These are phyloP conservation scores for Effrenium voratum DNA, from an alignment of 73 alveolate species.

Conservation along the genomic window DNA sequence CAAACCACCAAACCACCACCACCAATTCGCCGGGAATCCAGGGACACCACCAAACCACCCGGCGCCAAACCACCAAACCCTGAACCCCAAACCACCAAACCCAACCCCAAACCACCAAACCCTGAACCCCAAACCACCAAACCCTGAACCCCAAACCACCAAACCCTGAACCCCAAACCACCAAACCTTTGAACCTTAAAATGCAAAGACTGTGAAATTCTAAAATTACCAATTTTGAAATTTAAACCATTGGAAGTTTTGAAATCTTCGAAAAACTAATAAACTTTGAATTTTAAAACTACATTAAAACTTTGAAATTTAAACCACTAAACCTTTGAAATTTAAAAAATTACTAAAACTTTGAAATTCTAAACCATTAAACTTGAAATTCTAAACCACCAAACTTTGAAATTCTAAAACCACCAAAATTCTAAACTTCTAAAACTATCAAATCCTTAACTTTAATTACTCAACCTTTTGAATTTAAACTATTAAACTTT, in stretches of 20 bases:
- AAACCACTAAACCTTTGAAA: too few relatives aligned
- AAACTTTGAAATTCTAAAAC: too few relatives aligned
- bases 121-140: not conserved
- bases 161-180: not conserved
- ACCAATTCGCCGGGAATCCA: not conserved
- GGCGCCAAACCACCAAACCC: not conserved
- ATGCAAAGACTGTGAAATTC: too few relatives aligned
- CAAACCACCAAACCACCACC: not conserved
- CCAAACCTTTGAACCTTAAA: too few relatives aligned
- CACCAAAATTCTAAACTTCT: not conserved
- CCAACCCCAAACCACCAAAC: not conserved
- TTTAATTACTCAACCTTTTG: not conserved
- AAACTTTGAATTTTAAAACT: too few relatives aligned
- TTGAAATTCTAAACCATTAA: not conserved
- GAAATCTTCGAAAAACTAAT: too few relatives aligned
- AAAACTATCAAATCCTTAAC: not conserved
- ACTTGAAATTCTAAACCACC: not conserved
- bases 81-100: not conserved
- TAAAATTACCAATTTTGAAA: too few relatives aligned
- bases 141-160: not conserved
- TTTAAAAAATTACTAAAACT: too few relatives aligned
- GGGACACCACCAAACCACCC: not conserved
- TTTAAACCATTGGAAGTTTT: too few relatives aligned
- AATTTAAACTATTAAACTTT: not conserved
- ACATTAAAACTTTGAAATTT: too few relatives aligned